These are phyloP conservation scores for Pulveroboletus sp. DNA, from an alignment of 768 basidiomycete species.

Conservation along the genomic window DNA sequence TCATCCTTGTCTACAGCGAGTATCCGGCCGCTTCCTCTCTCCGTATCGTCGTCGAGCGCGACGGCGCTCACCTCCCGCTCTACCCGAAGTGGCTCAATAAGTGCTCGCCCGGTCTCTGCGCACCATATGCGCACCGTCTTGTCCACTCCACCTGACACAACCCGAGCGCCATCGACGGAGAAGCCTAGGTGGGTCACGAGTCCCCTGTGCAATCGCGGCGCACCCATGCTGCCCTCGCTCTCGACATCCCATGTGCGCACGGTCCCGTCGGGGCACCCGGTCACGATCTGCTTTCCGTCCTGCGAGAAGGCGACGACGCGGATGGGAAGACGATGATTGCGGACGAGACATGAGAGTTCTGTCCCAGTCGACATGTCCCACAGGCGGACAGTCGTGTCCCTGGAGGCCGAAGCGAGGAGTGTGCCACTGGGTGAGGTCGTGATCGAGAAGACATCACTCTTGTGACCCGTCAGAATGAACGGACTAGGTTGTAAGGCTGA, in stretches of 20 bases:
- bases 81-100: slow-evolving; percentile 19
- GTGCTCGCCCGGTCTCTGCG: slow-evolving; percentile 15
- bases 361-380: slow-evolving; percentile 21
- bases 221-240: slow-evolving; percentile 26
- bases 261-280: slow-evolving; percentile 21
- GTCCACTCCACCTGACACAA: slow-evolving; percentile 30
- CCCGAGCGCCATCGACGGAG: slow-evolving; percentile 23
- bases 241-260: slow-evolving; percentile 32
- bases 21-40: slow-evolving; percentile 7
- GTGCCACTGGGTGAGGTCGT: slow-evolving; percentile 29
- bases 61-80: slow-evolving; percentile 18
- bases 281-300: slow-evolving; percentile 26
- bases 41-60: slow-evolving; percentile 17
- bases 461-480: slow-evolving; percentile 18
- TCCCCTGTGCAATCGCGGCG: slow-evolving; percentile 22
- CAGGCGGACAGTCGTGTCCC: slow-evolving; percentile 28
- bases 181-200: slow-evolving; percentile 27
- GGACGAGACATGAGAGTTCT: slow-evolving; percentile 24
- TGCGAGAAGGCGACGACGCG: slow-evolving; percentile 26
- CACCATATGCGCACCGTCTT: slow-evolving; percentile 30
- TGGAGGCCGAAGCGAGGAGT: slow-evolving; percentile 29
- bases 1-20: slow-evolving; percentile 22
- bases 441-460: slow-evolving; percentile 23
- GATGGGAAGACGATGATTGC: slow-evolving; percentile 25
- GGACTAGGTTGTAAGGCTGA: slow-evolving; percentile 3